These are phyloP conservation scores for Inga oerstediana DNA, from an alignment of 306 rosid species.

Conservation along the genomic window DNA sequence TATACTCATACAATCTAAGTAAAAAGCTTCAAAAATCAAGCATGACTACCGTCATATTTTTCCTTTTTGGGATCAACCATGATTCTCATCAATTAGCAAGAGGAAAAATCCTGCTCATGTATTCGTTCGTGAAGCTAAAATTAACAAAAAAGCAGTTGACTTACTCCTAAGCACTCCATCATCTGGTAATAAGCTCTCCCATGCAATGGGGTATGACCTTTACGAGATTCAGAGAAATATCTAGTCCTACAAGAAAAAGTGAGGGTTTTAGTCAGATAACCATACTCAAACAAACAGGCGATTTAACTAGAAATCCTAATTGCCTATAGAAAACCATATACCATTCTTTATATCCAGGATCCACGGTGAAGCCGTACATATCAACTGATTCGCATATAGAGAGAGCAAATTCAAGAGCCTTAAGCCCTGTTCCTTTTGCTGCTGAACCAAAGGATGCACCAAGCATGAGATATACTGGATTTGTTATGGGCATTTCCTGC, in stretches of 20 bases:
- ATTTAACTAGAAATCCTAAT: constrained; percentile 19
- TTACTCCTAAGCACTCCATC: constrained; percentile 99
- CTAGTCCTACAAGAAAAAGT: constrained; percentile 70
- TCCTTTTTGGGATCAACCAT: not conserved
- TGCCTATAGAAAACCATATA: constrained; percentile 34
- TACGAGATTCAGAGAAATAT: constrained; percentile 96
- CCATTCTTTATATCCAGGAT: constrained; percentile 99
- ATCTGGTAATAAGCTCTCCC: constrained; percentile 97
- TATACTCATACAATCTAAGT: constrained; percentile 9
- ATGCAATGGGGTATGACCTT: constrained; percentile 96
- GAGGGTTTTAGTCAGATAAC: constrained; percentile 29
- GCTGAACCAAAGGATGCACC: constrained; percentile 98
- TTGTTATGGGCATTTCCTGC: constrained; percentile 93
- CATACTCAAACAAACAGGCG: constrained; percentile 19
- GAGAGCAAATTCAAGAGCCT: constrained; percentile 98
- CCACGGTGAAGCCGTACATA: constrained; percentile 99
- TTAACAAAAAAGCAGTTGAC: constrained; percentile 40
- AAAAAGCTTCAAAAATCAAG: constrained; percentile 13
- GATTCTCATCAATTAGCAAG: constrained; percentile 3
- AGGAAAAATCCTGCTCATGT: constrained; percentile 1
- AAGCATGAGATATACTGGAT: constrained; percentile 91
- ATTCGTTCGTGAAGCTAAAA: constrained; percentile 8
- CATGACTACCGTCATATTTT: not conserved
- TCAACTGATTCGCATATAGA: constrained; percentile 93
- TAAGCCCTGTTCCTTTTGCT: constrained; percentile 98